These are phyloP conservation scores for Phialemoniopsis sp. DNA, from an alignment of 2,329 filamentous ascomycete species.

Conservation along the genomic window DNA sequence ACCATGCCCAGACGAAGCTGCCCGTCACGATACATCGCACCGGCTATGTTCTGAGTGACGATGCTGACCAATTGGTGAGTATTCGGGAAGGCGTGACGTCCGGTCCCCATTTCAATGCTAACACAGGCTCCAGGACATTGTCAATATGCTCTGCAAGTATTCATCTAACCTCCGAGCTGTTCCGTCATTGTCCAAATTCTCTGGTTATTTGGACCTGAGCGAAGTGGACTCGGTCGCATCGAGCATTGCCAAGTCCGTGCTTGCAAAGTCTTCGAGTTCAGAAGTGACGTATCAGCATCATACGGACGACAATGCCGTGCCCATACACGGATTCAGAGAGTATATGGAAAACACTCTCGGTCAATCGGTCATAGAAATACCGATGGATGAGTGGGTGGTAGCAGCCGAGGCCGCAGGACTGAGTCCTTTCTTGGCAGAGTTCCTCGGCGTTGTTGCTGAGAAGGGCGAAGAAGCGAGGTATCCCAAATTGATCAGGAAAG, in stretches of 20 bases:
- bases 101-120: too few relatives aligned
- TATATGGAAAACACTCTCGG: neutral
- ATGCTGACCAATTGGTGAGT: neutral
- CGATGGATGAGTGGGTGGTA: neutral
- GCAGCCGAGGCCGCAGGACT: neutral
- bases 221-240: too few relatives aligned
- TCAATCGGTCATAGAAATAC: neutral
- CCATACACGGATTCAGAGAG: too few relatives aligned
- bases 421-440: neutral
- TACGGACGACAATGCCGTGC: too few relatives aligned
- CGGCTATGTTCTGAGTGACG: conserved; percentile 1
- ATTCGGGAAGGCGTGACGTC: too few relatives aligned
- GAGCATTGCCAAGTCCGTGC: too few relatives aligned
- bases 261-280: too few relatives aligned
- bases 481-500: neutral
- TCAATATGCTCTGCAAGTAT: conserved; percentile 3
- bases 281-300: neutral
- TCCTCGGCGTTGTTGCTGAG: neutral
- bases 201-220: too few relatives aligned
- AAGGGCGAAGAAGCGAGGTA: conserved; percentile 1
- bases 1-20: neutral
- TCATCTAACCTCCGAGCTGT: neutral
- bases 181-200: neutral
- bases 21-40: conserved; percentile 1
- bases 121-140: neutral